A percentile compares a stretch with the other conserved stretches of the same genome.
phyloP scores from a whole-genome alignment of 2,329 filamentous ascomycete species.

The Neopestalotiopsis rosae region DNA sequence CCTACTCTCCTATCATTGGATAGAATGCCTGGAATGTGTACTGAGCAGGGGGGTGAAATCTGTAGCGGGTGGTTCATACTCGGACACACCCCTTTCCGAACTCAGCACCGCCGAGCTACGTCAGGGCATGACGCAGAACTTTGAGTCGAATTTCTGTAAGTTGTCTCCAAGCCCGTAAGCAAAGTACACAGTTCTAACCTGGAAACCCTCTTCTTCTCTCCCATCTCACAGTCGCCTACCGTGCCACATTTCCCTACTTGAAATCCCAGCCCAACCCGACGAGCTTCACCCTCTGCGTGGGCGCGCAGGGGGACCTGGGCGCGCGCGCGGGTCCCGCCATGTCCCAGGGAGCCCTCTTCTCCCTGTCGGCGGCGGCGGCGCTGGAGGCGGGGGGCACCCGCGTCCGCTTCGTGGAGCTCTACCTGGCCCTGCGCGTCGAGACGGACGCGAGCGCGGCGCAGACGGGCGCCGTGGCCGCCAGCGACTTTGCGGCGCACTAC shows the following conservation, averaged over 20 bases:
- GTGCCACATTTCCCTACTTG: slow-evolving; percentile 38
- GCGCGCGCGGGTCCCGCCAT: slow-evolving; percentile 31
- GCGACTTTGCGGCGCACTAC: slow-evolving; percentile 27
- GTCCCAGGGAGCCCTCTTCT: slow-evolving; percentile 43
- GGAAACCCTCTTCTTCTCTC: background rate
- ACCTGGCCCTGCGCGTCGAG: slow-evolving; percentile 37
- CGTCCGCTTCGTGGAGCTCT: slow-evolving; percentile 46
- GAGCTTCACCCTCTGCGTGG: slow-evolving; percentile 40
- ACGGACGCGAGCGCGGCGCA: slow-evolving; percentile 27
- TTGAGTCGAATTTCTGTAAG: slow-evolving; percentile 40
- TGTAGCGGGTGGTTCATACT: slow-evolving; percentile 34
- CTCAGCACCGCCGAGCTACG: slow-evolving; percentile 29
- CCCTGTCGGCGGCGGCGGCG: slow-evolving; percentile 36
- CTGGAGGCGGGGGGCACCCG: slow-evolving; percentile 36
- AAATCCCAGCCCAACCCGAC: slow-evolving; percentile 31
- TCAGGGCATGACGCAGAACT: slow-evolving; percentile 27
- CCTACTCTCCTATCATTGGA: background rate
- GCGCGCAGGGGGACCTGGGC: slow-evolving; percentile 33
- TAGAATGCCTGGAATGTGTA: background rate
- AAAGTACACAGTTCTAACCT: too few relatives aligned
- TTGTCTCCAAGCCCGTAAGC: background rate
- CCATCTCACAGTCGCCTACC: slow-evolving; percentile 33
- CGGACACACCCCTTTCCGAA: slow-evolving; percentile 27
- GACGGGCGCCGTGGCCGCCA: slow-evolving; percentile 21
- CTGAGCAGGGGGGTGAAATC: background rate